These are phyloP conservation scores for Bryopsis sp. DNA, from an alignment of 139 green algal species.

Conservation along the genomic window DNA sequence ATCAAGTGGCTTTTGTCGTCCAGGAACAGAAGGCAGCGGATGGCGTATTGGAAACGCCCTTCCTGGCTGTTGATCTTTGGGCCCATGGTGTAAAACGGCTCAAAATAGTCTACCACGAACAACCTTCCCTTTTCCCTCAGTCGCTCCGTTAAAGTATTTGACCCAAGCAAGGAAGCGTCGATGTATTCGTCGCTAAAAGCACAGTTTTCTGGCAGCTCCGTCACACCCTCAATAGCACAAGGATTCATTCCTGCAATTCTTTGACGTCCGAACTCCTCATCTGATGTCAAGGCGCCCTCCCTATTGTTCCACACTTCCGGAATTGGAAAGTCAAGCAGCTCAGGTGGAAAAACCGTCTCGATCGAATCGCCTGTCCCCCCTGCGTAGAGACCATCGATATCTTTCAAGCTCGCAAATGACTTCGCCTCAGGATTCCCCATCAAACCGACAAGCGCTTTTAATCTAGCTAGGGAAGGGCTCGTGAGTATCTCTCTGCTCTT, in stretches of 20 bases:
- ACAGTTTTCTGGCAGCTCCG: slow-evolving; percentile 17
- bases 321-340: too few relatives aligned
- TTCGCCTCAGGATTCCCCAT: too few relatives aligned
- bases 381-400: too few relatives aligned
- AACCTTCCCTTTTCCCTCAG: not conserved
- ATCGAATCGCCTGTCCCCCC: too few relatives aligned
- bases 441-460: too few relatives aligned
- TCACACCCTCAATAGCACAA: slow-evolving; percentile 20
- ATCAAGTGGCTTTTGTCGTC: slow-evolving; percentile 17
- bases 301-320: slow-evolving; percentile 12
- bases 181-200: slow-evolving; percentile 24
- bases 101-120: not conserved
- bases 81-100: not conserved
- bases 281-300: slow-evolving; percentile 13
- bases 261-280: slow-evolving; percentile 35
- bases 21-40: not conserved
- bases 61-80: not conserved
- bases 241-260: slow-evolving; percentile 33
- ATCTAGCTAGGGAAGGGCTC: too few relatives aligned
- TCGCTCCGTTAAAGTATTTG: not conserved
- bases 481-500: too few relatives aligned
- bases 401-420: too few relatives aligned
- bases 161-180: not conserved
- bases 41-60: not conserved
- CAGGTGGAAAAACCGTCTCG: too few relatives aligned